A percentile compares a stretch with the other conserved stretches of the same genome.
Evolutionary conservation across 805 yeast species (phyloP).

Genomic region (Brettanomyces sp.): DNA sequence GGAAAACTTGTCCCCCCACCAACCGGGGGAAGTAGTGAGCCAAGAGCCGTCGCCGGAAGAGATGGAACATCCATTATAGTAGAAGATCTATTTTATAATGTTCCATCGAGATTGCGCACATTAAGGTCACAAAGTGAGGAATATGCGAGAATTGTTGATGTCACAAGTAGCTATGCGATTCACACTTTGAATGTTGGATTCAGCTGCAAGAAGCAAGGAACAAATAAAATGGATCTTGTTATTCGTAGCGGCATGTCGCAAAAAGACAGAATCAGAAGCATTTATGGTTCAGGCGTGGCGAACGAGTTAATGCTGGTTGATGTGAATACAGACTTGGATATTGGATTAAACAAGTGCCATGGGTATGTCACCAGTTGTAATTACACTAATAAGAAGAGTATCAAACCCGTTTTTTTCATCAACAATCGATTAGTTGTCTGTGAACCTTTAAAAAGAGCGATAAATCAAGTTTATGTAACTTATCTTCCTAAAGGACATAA

Average conservation of each 20-base stretch:
- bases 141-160: slow-evolving; percentile 66
- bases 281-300: slow-evolving; percentile 66
- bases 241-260: slow-evolving; percentile 41
- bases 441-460: slow-evolving; percentile 67
- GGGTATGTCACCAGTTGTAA: slow-evolving; percentile 71
- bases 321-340: slow-evolving; percentile 17
- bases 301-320: slow-evolving; percentile 47
- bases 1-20: slow-evolving; percentile 46
- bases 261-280: slow-evolving; percentile 61
- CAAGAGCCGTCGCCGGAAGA: slow-evolving; percentile 76
- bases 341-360: slow-evolving; percentile 42
- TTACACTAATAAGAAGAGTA: slow-evolving; percentile 54
- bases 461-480: slow-evolving; percentile 49
- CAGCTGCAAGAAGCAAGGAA: slow-evolving; percentile 74
- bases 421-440: slow-evolving; percentile 77
- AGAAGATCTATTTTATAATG: slow-evolving; percentile 84
- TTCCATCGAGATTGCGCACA: slow-evolving; percentile 68
- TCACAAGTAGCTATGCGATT: slow-evolving; percentile 74
- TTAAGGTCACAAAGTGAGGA: slow-evolving; percentile 65
- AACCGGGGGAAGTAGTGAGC: slow-evolving; percentile 18
- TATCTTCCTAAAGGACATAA: slow-evolving; percentile 71
- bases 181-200: slow-evolving; percentile 65
- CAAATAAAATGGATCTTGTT: slow-evolving; percentile 54
- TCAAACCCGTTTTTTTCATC: slow-evolving; percentile 71
- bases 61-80: slow-evolving; percentile 79